Conservation (phyloP, 1,284 basidiomycete species). For the Athelia sp. region DNA sequence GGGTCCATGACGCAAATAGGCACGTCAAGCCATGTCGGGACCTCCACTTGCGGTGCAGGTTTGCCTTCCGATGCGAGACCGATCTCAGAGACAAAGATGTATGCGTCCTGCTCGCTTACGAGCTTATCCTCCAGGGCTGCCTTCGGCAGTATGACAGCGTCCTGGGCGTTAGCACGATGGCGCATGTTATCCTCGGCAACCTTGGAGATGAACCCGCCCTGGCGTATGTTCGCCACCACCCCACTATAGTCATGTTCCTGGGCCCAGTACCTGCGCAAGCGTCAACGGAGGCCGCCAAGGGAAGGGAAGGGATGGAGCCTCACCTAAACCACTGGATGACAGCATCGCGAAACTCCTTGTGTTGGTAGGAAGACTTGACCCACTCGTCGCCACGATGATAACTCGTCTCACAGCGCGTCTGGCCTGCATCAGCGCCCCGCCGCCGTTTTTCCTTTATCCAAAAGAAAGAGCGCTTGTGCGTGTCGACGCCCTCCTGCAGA, state of each 20-base stretch:
- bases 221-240: constrained; percentile 32
- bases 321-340: constrained; percentile 44
- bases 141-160: constrained; percentile 3
- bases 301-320: constrained; percentile 9
- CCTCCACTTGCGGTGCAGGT: constrained; percentile 5
- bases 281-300: background rate
- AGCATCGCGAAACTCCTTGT: constrained; percentile 21
- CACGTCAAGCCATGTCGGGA: constrained; percentile 6
- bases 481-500: constrained; percentile 31
- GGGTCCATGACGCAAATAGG: constrained; percentile 40
- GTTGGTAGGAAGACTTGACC: constrained; percentile 10
- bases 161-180: constrained; percentile 4
- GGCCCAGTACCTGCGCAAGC: constrained; percentile 37
- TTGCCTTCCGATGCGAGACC: background rate
- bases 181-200: constrained; percentile 7
- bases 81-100: background rate
- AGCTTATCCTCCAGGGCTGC: background rate
- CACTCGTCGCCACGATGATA: constrained; percentile 22
- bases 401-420: constrained; percentile 33
- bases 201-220: constrained; percentile 30
- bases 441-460: constrained; percentile 22
- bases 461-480: constrained; percentile 25
- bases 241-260: constrained; percentile 27
- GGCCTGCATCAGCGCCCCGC: constrained; percentile 15
- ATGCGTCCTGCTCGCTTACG: background rate